Evolutionary conservation across 192 early-diverging fungal species (phyloP).

Genomic region (Pecoramyces ruminantium): DNA sequence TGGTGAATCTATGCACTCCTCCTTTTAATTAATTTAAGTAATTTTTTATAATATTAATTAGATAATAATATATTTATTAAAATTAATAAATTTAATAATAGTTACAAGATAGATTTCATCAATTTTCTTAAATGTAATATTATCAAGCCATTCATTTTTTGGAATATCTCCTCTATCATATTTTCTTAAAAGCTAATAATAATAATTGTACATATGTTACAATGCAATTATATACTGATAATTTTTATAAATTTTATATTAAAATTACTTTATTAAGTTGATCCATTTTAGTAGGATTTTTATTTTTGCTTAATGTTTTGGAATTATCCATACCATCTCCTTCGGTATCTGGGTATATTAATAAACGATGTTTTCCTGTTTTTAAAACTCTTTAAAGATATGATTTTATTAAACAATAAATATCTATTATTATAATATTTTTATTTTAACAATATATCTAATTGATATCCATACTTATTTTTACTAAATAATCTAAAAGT

Average conservation of each 20-base stretch:
- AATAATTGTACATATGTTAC: not conserved
- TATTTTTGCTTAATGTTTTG: slow-evolving; percentile 21
- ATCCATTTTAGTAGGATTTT: slow-evolving; percentile 53
- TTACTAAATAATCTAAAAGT: slow-evolving; percentile 68
- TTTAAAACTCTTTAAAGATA: slow-evolving; percentile 64
- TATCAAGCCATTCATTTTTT: slow-evolving; percentile 81
- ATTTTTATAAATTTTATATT: not conserved
- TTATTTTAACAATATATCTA: too few relatives aligned
- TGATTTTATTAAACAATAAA: too few relatives aligned
- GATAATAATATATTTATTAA: too few relatives aligned
- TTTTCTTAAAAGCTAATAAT: slow-evolving; percentile 43
- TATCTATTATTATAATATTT: too few relatives aligned
- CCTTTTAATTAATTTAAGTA: slow-evolving; percentile 8
- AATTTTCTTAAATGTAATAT: slow-evolving; percentile 73
- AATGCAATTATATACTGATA: too few relatives aligned
- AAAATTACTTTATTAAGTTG: slow-evolving; percentile 59
- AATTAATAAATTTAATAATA: too few relatives aligned
- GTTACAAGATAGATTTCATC: slow-evolving; percentile 58
- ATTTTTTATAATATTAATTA: not conserved
- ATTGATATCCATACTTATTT: slow-evolving; percentile 29
- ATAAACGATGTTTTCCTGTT: slow-evolving; percentile 68
- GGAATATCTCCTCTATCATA: slow-evolving; percentile 80
- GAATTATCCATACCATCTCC: not conserved
- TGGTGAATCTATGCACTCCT: slow-evolving; percentile 29
- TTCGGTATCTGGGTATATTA: slow-evolving; percentile 7